Base-by-base conservation (phyloP, 495 filamentous ascomycete species). In the Xylaria longipes region DNA sequence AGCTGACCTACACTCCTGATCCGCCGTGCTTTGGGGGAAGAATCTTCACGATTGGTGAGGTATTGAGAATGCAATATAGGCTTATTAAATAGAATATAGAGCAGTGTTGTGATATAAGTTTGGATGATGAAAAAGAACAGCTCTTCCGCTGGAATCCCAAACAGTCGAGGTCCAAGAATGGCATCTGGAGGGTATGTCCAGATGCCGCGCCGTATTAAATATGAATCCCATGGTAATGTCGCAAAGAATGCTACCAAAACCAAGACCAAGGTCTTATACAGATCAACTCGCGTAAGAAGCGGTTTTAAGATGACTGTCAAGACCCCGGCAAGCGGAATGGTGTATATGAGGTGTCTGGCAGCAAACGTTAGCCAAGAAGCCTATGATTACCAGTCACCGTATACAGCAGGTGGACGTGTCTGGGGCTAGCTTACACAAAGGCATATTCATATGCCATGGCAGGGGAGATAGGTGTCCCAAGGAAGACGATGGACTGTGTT, bases 41-140 rank as follows among this genome's bases (percentile, higher is more conserved):
- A 69, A 60, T 80, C 68, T 62, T 77, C 69, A 71, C 81, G 76
- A 29, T 65, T 78, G 14, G 76, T 78, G 52, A 93, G 80, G 70
- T 87, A 91, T 20, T 83, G 79, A 0, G 87, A 79, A 68, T 89
- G 84, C 27, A 92, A 87, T 20, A 89, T 79, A 33, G 88, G 83
- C 72, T 90, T 91, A 77, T 86, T 92, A 8, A 89, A 73, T 4
- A 92, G 78, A 11, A 89, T 80, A 76, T 93, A 93, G 29, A 92
- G 74, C 37, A 92, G 76, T 3, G 86, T 86, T 6, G 91, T 92
- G 75, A 85, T 90, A 76, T 91, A 93, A 8, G 91, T 92, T 77
- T 93, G 91, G 41, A 93, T 87, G n/a, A 91, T 77, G 78, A 92
- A 92, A 83, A 92, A 93, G 79, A 92, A 92, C 29, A 92, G 71